phyloP scores from a whole-genome alignment of 305 asterid species.

The Andrographis paniculata region DNA sequence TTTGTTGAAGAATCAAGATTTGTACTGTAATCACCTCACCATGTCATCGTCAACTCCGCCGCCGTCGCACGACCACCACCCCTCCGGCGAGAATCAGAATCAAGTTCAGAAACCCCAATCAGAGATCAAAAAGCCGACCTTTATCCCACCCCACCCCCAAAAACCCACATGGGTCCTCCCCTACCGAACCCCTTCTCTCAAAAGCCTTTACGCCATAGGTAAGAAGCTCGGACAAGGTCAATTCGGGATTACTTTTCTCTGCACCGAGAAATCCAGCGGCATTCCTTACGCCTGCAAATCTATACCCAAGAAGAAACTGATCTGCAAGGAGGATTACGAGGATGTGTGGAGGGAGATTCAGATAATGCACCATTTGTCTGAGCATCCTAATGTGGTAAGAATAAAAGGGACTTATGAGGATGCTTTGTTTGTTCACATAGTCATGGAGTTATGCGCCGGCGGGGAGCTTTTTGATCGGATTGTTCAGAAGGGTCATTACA shows the following conservation, averaged over 20 bases:
- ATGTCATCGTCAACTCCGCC: constrained; percentile 42
- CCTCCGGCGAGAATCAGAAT: constrained; percentile 14
- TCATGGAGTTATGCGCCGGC: constrained; percentile 91
- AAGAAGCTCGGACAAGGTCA: constrained; percentile 85
- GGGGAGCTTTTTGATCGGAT: constrained; percentile 95
- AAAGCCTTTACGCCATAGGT: constrained; percentile 55
- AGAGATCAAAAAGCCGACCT: constrained; percentile 40
- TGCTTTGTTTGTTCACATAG: constrained; percentile 62
- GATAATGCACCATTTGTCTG: constrained; percentile 92
- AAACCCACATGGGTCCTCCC: constrained; percentile 82
- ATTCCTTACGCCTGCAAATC: constrained; percentile 75
- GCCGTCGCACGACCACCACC: constrained; percentile 21
- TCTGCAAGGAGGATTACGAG: constrained; percentile 73
- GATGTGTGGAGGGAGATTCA: constrained; percentile 97
- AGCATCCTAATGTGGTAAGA: constrained; percentile 84
- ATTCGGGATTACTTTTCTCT: constrained; percentile 72
- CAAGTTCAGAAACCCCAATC: constrained; percentile 26
- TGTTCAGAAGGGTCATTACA: constrained; percentile 81
- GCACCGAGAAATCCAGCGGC: constrained; percentile 61
- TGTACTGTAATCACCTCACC: constrained; percentile 3
- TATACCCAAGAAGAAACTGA: constrained; percentile 79
- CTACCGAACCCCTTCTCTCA: constrained; percentile 52
- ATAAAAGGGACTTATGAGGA: constrained; percentile 91
- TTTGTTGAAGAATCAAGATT: neutral
- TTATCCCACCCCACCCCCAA: constrained; percentile 20